Percentiles rank a stretch among this genome's conserved stretches.
phyloP scores from a whole-genome alignment of 768 basidiomycete species.

The Termitomyces sp. region DNA sequence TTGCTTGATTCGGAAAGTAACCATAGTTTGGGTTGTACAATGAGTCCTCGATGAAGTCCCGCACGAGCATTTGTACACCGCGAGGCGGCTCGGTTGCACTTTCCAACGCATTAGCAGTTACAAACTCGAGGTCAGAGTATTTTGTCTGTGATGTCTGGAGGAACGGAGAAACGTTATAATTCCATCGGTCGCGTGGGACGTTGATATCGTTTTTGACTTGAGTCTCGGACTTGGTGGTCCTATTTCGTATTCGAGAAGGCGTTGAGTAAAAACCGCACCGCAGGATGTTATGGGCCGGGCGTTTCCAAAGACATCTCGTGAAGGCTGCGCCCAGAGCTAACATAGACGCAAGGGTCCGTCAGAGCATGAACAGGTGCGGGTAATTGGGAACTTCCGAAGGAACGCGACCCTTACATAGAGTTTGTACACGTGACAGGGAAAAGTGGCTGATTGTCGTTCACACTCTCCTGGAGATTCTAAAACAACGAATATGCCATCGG shows the following conservation, averaged over 20 bases:
- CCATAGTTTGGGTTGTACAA: constrained; percentile 97
- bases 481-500: constrained; percentile 27
- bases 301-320: constrained; percentile 27
- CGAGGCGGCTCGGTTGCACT: constrained; percentile 54
- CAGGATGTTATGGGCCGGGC: constrained; percentile 13
- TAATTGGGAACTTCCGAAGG: neutral
- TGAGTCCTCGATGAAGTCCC: constrained; percentile 96
- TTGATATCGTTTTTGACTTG: constrained; percentile 12
- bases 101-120: constrained; percentile 71
- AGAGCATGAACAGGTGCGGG: constrained; percentile 12
- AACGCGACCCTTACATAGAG: neutral
- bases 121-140: constrained; percentile 38
- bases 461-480: neutral
- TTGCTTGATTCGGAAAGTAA: constrained; percentile 91
- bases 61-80: constrained; percentile 86
- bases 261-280: constrained; percentile 20
- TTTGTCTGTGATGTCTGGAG: constrained; percentile 41
- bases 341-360: constrained; percentile 27
- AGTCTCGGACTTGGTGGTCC: constrained; percentile 8
- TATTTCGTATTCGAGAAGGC: constrained; percentile 5
- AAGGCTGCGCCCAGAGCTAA: constrained; percentile 26
- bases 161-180: constrained; percentile 69
- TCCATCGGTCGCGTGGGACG: constrained; percentile 58
- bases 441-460: neutral
- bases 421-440: constrained; percentile 10